These are phyloP conservation scores for Alisma plantagoaquatica DNA, from an alignment of 106 monocot species.

Conservation along the genomic window DNA sequence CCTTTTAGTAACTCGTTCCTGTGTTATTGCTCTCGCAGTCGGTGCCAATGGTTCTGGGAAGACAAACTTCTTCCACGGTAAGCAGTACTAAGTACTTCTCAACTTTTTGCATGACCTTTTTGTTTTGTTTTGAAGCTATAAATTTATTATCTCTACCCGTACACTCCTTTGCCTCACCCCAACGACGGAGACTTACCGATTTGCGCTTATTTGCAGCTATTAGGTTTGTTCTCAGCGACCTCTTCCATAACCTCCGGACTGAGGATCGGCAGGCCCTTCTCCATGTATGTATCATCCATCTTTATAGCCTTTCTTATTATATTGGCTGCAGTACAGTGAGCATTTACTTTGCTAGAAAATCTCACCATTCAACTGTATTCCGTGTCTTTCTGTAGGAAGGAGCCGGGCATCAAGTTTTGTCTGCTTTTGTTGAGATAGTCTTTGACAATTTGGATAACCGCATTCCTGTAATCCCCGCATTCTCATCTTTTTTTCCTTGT, in stretches of 20 bases:
- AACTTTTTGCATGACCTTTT: too few species aligned
- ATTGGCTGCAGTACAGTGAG: too few species aligned
- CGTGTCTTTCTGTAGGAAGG: conserved; percentile 50
- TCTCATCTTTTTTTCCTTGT: conserved; percentile 1
- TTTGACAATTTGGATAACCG: conserved; percentile 98
- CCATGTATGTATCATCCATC: conserved; percentile 49
- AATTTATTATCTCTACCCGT: neutral
- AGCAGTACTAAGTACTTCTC: too few species aligned
- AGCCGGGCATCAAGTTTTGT: conserved; percentile 86
- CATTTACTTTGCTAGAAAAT: too few species aligned
- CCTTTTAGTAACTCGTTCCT: too few species aligned
- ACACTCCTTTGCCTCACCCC: neutral
- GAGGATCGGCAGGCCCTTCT: conserved; percentile 93
- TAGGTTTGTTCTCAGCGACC: conserved; percentile 95
- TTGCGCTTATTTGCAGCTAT: too few species aligned
- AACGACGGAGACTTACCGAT: too few species aligned
- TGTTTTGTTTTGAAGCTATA: neutral
- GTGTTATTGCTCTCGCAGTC: too few species aligned
- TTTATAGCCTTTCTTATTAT: neutral
- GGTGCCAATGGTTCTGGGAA: conserved; percentile 99
- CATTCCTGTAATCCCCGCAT: conserved; percentile 58
- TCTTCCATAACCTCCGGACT: conserved; percentile 82
- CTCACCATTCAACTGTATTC: neutral
- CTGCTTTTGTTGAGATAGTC: conserved; percentile 99
- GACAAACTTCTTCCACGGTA: conserved; percentile 99